Base-by-base conservation (phyloP, 345 rosid genomes). In the Linum trigynum region DNA sequence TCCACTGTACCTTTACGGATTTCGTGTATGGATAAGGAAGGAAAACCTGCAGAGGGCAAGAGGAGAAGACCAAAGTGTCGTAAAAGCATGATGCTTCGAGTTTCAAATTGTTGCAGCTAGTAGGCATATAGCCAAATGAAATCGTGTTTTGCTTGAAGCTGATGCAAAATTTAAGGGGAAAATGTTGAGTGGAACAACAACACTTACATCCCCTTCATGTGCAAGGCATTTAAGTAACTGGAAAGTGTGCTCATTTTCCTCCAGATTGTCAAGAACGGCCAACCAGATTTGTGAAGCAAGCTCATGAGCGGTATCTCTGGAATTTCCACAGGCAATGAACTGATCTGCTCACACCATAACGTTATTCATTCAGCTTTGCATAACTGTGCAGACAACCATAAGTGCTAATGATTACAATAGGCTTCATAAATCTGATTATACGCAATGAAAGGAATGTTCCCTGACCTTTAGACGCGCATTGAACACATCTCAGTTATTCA, bases 221-320 rank as follows among this genome's bases (percentile, higher is more conserved):
- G 91, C 95, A 12, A 92, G 83, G 8, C 77, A 80, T 72, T 89
- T 92, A 53, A 92, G 95, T 63, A 84, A 70, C 37, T 75, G 74
- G 77, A 85, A 92, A 3, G 95, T 85, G 51, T 77, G 92, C 64
- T 81, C 81, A 0, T 84, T 87, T 74, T 92, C 95, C 76, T 89
- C 95, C 80, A 92, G 62, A 73, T 83, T 83, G 81, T 89, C 85
- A n/a, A 87, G 75, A 74, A 84, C 92, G 57, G 96, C 85, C 64
- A 89, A 51, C 98, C 98, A 92, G 45, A 92, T 81, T 68, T 74
- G 81, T n/a, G 91, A 89, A 6, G 81, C 84, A 55, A 89, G 90
- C 77, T 92, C 90, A 64, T 85, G 77, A 41, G 96, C 89, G 6
- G 59, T 57, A 38, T 89, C 91, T 79, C 83, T 82, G 9, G 92